Evolutionary conservation across 2,329 filamentous ascomycete species (phyloP).

Genomic region (Colletotrichum sp.): DNA sequence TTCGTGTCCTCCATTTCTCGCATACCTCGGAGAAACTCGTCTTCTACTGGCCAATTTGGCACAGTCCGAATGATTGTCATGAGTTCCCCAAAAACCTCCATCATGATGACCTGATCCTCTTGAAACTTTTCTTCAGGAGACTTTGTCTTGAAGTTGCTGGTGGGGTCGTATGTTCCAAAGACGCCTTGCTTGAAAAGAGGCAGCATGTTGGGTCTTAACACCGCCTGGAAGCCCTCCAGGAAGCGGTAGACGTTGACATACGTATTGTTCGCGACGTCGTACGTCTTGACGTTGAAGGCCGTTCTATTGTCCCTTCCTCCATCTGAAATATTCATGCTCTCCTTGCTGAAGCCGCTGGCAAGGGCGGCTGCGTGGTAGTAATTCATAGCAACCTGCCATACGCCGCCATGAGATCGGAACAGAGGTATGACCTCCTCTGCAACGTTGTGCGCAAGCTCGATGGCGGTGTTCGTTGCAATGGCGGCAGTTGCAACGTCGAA

Average conservation of each 20-base stretch:
- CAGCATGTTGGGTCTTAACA: not conserved
- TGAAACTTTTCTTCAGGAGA: not conserved
- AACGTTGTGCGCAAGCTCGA: not conserved
- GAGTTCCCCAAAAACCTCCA: not conserved
- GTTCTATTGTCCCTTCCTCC: not conserved
- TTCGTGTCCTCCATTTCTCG: not conserved
- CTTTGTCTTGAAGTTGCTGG: not conserved
- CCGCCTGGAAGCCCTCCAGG: not conserved
- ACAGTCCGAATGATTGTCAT: not conserved
- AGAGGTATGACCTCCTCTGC: not conserved
- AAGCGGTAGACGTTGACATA: not conserved
- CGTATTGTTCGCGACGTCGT: not conserved
- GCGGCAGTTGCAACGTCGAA: not conserved
- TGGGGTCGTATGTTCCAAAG: not conserved
- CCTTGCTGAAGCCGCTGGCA: not conserved
- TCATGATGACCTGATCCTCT: not conserved
- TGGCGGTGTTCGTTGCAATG: not conserved
- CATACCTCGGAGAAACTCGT: not conserved
- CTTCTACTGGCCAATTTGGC: not conserved
- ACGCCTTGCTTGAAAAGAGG: not conserved
- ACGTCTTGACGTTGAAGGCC: not conserved
- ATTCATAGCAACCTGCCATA: not conserved
- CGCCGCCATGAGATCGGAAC: not conserved
- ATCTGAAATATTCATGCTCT: not conserved
- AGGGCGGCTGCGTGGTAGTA: not conserved